Conservation (phyloP, 2,329 filamentous ascomycete genomes). For the Cordyceps fumosorosea region DNA sequence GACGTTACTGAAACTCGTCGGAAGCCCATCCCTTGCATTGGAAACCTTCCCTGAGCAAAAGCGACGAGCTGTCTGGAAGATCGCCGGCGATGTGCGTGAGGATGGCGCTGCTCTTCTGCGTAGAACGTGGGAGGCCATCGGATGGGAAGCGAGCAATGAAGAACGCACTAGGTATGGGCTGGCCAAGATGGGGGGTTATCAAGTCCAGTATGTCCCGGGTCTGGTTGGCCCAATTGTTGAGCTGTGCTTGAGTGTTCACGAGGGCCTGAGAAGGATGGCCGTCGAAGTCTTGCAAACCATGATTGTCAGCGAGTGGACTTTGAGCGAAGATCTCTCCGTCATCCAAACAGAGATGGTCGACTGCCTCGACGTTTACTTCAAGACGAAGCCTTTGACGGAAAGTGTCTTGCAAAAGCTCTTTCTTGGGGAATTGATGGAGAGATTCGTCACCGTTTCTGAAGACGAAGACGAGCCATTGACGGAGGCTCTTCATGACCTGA, state of each 20-base stretch:
- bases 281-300: constrained; percentile 94
- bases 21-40: constrained; percentile 79
- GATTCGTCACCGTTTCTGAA: constrained; percentile 66
- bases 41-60: constrained; percentile 98
- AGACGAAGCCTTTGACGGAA: constrained; percentile 79
- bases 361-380: constrained; percentile 83
- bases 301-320: constrained; percentile 96
- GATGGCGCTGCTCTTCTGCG: constrained; percentile 80
- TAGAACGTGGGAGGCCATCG: constrained; percentile 88
- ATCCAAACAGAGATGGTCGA: constrained; percentile 97
- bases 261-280: constrained; percentile 80
- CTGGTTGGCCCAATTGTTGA: constrained; percentile 88
- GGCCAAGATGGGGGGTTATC: constrained; percentile 85
- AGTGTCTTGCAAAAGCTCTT: constrained; percentile 90
- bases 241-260: constrained; percentile 90
- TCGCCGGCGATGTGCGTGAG: constrained; percentile 91
- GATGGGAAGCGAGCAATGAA: constrained; percentile 84
- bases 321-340: constrained; percentile 84
- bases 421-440: constrained; percentile 72
- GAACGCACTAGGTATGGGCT: constrained; percentile 73
- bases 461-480: constrained; percentile 68
- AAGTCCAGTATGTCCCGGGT: constrained; percentile 94
- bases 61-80: constrained; percentile 94
- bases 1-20: constrained; percentile 80
- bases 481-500: constrained; percentile 67